These are phyloP conservation scores for Hericium erinaceus DNA, from an alignment of 768 basidiomycete genomes.

Conservation along the genomic window DNA sequence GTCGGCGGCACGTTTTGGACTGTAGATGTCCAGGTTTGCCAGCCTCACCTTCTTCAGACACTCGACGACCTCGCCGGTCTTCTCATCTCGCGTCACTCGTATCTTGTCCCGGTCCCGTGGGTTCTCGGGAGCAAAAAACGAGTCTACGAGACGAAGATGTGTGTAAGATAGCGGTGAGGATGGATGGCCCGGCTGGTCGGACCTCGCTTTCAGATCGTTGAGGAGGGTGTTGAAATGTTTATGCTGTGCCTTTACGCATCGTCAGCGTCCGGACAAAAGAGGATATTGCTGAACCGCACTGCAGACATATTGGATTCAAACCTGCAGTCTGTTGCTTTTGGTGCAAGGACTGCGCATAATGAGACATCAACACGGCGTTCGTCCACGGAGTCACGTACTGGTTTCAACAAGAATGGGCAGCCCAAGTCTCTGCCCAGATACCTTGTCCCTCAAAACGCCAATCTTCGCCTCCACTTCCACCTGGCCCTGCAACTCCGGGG, in stretches of 20 bases:
- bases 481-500: slow-evolving; percentile 36
- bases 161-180: slow-evolving; percentile 54
- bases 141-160: slow-evolving; percentile 73
- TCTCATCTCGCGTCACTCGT: slow-evolving; percentile 79
- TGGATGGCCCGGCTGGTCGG: slow-evolving; percentile 40
- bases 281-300: slow-evolving; percentile 33
- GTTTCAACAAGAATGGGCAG: slow-evolving; percentile 78
- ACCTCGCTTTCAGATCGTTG: slow-evolving; percentile 65
- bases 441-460: slow-evolving; percentile 58
- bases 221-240: slow-evolving; percentile 77
- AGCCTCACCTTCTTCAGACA: slow-evolving; percentile 74
- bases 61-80: slow-evolving; percentile 54
- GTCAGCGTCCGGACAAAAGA: not conserved
- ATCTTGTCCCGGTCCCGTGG: slow-evolving; percentile 44
- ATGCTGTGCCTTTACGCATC: slow-evolving; percentile 63
- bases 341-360: slow-evolving; percentile 49
- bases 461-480: slow-evolving; percentile 92
- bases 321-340: slow-evolving; percentile 51
- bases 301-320: slow-evolving; percentile 93
- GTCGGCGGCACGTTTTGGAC: slow-evolving; percentile 75
- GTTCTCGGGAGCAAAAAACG: slow-evolving; percentile 51
- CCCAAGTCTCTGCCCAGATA: slow-evolving; percentile 43
- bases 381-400: slow-evolving; percentile 41
- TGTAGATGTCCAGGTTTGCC: slow-evolving; percentile 80
- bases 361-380: slow-evolving; percentile 1